Percentiles rank a stretch among this genome's conserved stretches.
phyloP scores from a whole-genome alignment of 768 basidiomycete species.

The Coprinopsis sp. region DNA sequence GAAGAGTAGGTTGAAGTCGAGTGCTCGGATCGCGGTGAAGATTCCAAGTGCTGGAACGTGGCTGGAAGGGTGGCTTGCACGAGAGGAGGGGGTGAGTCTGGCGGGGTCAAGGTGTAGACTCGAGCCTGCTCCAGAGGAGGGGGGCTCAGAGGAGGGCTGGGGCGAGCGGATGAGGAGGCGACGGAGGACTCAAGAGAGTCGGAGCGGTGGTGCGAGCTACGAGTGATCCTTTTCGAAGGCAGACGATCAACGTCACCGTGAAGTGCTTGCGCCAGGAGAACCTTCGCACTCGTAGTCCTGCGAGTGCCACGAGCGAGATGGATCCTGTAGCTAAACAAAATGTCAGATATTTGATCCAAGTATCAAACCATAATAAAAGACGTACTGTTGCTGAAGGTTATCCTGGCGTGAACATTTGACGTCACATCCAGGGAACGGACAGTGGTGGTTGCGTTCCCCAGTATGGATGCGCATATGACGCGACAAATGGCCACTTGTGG shows the following conservation, averaged over 20 bases:
- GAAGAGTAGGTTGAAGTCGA: conserved; percentile 41
- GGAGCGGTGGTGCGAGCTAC: conserved; percentile 20
- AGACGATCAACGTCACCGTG: conserved; percentile 26
- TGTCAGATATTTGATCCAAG: neutral
- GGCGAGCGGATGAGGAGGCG: conserved; percentile 17
- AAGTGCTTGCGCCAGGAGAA: conserved; percentile 44
- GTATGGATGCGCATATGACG: conserved; percentile 89
- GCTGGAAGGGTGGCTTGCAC: conserved; percentile 47
- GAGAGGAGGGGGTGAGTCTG: conserved; percentile 53
- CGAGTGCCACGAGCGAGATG: conserved; percentile 79
- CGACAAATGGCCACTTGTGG: conserved; percentile 85
- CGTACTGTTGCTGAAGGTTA: conserved; percentile 67
- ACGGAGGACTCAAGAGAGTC: no score
- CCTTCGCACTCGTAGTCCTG: conserved; percentile 60
- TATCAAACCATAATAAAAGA: conserved; percentile 12
- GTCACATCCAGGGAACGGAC: conserved; percentile 93
- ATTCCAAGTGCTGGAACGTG: conserved; percentile 31
- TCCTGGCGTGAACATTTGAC: conserved; percentile 88
- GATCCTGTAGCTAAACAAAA: conserved; percentile 60
- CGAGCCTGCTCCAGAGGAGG: conserved; percentile 45
- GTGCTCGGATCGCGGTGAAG: conserved; percentile 32
- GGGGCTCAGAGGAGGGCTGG: conserved; percentile 27
- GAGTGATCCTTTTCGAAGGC: neutral
- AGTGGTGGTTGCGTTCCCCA: conserved; percentile 88
- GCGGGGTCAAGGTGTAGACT: conserved; percentile 36